These are phyloP conservation scores for Metschnikowia continentalis DNA, from an alignment of 805 yeast species.

Conservation along the genomic window DNA sequence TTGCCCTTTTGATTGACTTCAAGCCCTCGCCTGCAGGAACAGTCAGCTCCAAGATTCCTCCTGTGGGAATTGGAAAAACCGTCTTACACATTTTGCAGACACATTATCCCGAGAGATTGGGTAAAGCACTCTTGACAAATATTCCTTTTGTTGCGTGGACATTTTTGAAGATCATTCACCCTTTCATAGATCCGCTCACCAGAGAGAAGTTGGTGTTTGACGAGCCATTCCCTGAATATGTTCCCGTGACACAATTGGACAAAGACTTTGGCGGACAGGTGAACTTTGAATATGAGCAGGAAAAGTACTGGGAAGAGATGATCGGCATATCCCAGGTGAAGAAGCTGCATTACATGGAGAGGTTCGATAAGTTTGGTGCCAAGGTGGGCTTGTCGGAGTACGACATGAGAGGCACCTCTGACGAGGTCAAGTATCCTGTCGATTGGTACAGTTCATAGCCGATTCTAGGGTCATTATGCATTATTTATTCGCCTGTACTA, in stretches of 20 bases:
- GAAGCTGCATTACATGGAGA: constrained; percentile 57
- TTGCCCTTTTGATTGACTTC: constrained; percentile 89
- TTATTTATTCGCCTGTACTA: neutral
- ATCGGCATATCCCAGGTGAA: constrained; percentile 55
- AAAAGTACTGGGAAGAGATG: constrained; percentile 72
- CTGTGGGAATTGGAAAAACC: constrained; percentile 82
- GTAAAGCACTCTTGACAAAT: constrained; percentile 85
- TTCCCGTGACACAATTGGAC: constrained; percentile 78
- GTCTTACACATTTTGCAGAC: constrained; percentile 91
- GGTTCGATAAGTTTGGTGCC: constrained; percentile 70
- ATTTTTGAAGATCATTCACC: constrained; percentile 84
- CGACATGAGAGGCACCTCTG: constrained; percentile 56
- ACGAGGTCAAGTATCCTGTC: constrained; percentile 26
- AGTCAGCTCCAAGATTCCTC: constrained; percentile 69
- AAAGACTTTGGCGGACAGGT: constrained; percentile 79
- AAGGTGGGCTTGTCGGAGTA: constrained; percentile 76
- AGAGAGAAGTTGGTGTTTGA: constrained; percentile 90
- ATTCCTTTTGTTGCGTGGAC: constrained; percentile 95
- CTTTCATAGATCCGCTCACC: constrained; percentile 94
- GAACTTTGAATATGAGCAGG: constrained; percentile 80
- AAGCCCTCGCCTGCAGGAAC: constrained; percentile 67
- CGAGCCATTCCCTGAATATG: constrained; percentile 80
- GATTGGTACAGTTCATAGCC: constrained; percentile 11
- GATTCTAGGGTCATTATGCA: neutral
- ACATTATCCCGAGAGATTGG: constrained; percentile 96